Percentiles rank a stretch among this genome's conserved stretches.
Evolutionary conservation across 495 filamentous ascomycete genomes (phyloP).

Genomic region (Hypoxylon trugodes): DNA sequence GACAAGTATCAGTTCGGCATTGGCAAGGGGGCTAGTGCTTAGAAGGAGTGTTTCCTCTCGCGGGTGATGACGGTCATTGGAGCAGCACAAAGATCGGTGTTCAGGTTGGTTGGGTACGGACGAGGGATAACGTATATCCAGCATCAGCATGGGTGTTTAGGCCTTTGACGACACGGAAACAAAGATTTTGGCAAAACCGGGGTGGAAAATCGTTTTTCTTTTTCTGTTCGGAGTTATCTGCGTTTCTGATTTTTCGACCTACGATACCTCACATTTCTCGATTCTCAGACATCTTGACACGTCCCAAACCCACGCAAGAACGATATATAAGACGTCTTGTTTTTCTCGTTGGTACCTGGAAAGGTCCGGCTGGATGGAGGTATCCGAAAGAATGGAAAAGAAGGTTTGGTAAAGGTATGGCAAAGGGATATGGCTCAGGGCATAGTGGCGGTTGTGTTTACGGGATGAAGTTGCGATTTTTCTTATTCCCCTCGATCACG

Average conservation of each 20-base stretch:
- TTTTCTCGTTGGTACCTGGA: slow-evolving; percentile 32
- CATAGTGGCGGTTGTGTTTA: slow-evolving; percentile 35
- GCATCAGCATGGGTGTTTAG: slow-evolving; percentile 51
- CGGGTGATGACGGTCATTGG: slow-evolving; percentile 8
- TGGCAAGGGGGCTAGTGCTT: neutral
- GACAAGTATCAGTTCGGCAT: too few relatives aligned
- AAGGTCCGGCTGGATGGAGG: slow-evolving; percentile 36
- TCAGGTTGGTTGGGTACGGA: slow-evolving; percentile 45
- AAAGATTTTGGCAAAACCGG: slow-evolving; percentile 39
- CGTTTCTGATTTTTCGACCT: slow-evolving; percentile 26
- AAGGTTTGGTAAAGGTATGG: slow-evolving; percentile 33
- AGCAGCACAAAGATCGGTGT: slow-evolving; percentile 40
- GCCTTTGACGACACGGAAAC: slow-evolving; percentile 47
- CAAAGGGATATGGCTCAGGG: slow-evolving; percentile 32
- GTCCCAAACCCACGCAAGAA: slow-evolving; percentile 18
- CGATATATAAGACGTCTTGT: slow-evolving; percentile 38
- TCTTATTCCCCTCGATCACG: slow-evolving; percentile 15
- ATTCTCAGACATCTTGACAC: slow-evolving; percentile 13
- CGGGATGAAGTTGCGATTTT: slow-evolving; percentile 18
- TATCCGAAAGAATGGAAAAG: slow-evolving; percentile 25
- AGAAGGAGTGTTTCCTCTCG: slow-evolving; percentile 1
- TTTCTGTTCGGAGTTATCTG: slow-evolving; percentile 41
- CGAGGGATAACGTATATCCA: slow-evolving; percentile 44
- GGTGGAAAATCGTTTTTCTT: slow-evolving; percentile 41
- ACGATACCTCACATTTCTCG: slow-evolving; percentile 33